A percentile compares a stretch with the other conserved stretches of the same genome.
Conservation (phyloP, 306 rosid species). For the Prunus mongolica region DNA sequence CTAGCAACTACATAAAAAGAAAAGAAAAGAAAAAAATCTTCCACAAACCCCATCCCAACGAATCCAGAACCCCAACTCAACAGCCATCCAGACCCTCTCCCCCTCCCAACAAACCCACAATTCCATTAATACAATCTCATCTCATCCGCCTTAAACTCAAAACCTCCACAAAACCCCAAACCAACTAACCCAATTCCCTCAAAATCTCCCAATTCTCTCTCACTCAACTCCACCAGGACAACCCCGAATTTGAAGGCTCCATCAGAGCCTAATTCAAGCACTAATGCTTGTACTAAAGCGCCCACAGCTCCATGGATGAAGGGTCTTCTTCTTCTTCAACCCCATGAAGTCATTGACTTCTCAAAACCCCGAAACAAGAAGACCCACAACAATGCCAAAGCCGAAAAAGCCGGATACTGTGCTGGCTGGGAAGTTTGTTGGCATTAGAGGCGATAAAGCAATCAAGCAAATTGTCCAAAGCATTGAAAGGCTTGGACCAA, state of each 20-base stretch:
- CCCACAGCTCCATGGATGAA: conserved; percentile 85
- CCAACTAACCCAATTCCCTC: conserved; percentile 17
- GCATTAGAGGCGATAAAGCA: conserved; percentile 46
- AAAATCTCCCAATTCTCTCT: conserved; percentile 13
- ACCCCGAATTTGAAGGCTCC: conserved; percentile 5
- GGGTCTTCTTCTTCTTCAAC: conserved; percentile 57
- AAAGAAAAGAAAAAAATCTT: too few species aligned
- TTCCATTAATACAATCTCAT: conserved; percentile 20
- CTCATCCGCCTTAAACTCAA: conserved; percentile 38
- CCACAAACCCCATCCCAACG: too few species aligned
- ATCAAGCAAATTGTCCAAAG: conserved; percentile 48
- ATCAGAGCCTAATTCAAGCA: conserved; percentile 18
- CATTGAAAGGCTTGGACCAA: conserved; percentile 43
- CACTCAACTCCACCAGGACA: not conserved
- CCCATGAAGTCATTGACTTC: conserved; percentile 42
- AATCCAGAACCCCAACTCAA: too few species aligned
- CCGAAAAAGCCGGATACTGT: conserved; percentile 20
- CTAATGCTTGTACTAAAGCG: conserved; percentile 34
- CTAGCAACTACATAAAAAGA: too few species aligned
- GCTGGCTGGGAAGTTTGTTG: conserved; percentile 35
- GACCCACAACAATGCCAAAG: conserved; percentile 8
- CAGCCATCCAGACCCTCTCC: too few species aligned
- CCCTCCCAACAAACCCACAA: not conserved
- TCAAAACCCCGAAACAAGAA: conserved; percentile 32
- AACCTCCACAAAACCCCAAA: conserved; percentile 23